phyloP scores from a whole-genome alignment of 2,329 filamentous ascomycete species.

The Fusarium abutilonis region DNA sequence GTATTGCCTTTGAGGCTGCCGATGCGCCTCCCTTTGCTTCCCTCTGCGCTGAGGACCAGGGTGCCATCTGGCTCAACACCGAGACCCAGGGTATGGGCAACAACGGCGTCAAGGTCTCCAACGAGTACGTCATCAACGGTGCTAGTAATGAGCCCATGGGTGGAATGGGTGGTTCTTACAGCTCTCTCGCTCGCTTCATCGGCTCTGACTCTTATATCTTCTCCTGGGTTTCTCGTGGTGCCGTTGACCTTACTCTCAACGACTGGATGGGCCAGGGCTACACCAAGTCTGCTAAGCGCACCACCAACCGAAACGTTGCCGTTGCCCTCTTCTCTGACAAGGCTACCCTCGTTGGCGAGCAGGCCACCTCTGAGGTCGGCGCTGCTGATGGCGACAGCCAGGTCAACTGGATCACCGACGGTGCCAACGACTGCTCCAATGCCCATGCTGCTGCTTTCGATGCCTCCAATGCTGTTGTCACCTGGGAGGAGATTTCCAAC shows the following conservation, averaged over 20 bases:
- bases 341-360: slow-evolving; percentile 61
- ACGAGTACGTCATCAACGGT: slow-evolving; percentile 70
- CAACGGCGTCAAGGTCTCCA: slow-evolving; percentile 67
- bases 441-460: slow-evolving; percentile 67
- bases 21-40: slow-evolving; percentile 67
- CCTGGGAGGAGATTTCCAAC: slow-evolving; percentile 68
- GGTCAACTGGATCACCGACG: slow-evolving; percentile 66
- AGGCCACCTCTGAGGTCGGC: slow-evolving; percentile 65
- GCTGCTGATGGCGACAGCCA: slow-evolving; percentile 64
- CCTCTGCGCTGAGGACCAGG: slow-evolving; percentile 70
- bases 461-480: slow-evolving; percentile 61
- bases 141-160: slow-evolving; percentile 68
- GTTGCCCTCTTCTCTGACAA: slow-evolving; percentile 67
- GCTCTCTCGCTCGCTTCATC: slow-evolving; percentile 63
- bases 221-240: slow-evolving; percentile 70
- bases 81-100: slow-evolving; percentile 64
- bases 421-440: slow-evolving; percentile 64
- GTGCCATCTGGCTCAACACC: slow-evolving; percentile 72
- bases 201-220: slow-evolving; percentile 66
- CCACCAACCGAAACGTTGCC: slow-evolving; percentile 68
- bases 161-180: slow-evolving; percentile 71
- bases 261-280: slow-evolving; percentile 67
- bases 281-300: slow-evolving; percentile 62
- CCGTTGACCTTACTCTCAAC: slow-evolving; percentile 63
- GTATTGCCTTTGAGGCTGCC: slow-evolving; percentile 70